These are phyloP conservation scores for Cyberlindnera galapagoensis DNA, from an alignment of 805 yeast species.

Conservation along the genomic window DNA sequence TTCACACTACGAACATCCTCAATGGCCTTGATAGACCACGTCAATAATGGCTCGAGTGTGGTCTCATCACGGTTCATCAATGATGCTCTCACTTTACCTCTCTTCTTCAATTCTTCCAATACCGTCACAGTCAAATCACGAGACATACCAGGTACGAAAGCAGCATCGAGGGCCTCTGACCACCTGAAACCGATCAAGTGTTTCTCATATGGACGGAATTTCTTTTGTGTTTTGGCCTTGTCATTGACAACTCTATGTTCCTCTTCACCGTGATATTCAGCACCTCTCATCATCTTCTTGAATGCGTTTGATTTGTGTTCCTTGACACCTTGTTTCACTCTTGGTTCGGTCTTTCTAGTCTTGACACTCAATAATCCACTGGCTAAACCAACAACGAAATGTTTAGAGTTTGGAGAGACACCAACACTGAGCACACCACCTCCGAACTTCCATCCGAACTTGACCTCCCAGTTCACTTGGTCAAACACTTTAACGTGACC, in stretches of 20 bases:
- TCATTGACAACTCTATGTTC: constrained; percentile 70
- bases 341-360: constrained; percentile 47
- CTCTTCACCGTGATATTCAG: constrained; percentile 84
- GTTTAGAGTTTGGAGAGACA: constrained; percentile 79
- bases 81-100: constrained; percentile 85
- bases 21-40: constrained; percentile 71
- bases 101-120: constrained; percentile 74
- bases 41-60: constrained; percentile 74
- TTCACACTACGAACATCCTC: constrained; percentile 69
- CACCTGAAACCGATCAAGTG: constrained; percentile 84
- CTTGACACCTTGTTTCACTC: constrained; percentile 23
- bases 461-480: constrained; percentile 73
- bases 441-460: constrained; percentile 96
- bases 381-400: constrained; percentile 86
- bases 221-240: constrained; percentile 46
- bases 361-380: constrained; percentile 86
- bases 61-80: constrained; percentile 80
- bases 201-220: constrained; percentile 75
- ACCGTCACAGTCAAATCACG: constrained; percentile 78
- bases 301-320: constrained; percentile 53
- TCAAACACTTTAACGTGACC: constrained; percentile 97
- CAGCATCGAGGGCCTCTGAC: constrained; percentile 88
- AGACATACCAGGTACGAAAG: constrained; percentile 71
- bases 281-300: constrained; percentile 81
- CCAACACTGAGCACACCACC: constrained; percentile 89